Evolutionary conservation across 108 stramenopile genomes (phyloP), one percentile per base, ranked within the genome.

Genomic region (Thalassiosira profunda): DNA sequence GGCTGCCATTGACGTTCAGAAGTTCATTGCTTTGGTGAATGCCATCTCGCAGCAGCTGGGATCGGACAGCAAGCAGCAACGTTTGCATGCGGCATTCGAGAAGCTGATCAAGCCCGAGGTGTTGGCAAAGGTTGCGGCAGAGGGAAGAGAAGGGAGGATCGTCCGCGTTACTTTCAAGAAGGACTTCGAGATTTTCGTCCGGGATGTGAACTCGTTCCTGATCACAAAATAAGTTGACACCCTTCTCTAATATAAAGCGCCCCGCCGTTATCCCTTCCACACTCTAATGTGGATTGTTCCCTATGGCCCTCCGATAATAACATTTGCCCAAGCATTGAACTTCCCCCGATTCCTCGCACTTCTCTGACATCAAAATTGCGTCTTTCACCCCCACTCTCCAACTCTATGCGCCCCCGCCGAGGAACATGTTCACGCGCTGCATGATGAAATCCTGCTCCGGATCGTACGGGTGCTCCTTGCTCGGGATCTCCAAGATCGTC

Each of bases 391-490:
- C 57, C 42, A 58, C 15, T n/a, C n/a, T n/a, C n/a, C n/a, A 31
- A 15, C 10, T 31, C 66, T 76, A 81, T 46, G 66, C 67, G 3
- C 78, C 78, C 35, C 87, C 93, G 42, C 92, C 92, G 23, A 98
- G 87, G 77, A 95, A 95, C 91, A 97, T 91, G 78, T 96, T 97
- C 69, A 99, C 97, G 56, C 97, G 85, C 84, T 98, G 97, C 96
- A 99, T 98, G 67, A 99, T 98, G 76, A 94, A 97, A 88, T 99
- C 98, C 82, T 99, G 95, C 70, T 93, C 89, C 5, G 98, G 96
- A 70, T 99, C 97, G 61, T 99, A 99, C 47, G 97, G 98, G 77
- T 96, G 91, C 58, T 96, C 95, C 70, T 99, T 99, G 55, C 88
- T 90, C 21, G 98, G 98, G 63, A 99, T 99, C 67, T 99, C 98